Evolutionary conservation across 306 rosid genomes (phyloP), one percentile per base, ranked within the genome.

Genomic region (Ammopiptanthus mongolicus): DNA sequence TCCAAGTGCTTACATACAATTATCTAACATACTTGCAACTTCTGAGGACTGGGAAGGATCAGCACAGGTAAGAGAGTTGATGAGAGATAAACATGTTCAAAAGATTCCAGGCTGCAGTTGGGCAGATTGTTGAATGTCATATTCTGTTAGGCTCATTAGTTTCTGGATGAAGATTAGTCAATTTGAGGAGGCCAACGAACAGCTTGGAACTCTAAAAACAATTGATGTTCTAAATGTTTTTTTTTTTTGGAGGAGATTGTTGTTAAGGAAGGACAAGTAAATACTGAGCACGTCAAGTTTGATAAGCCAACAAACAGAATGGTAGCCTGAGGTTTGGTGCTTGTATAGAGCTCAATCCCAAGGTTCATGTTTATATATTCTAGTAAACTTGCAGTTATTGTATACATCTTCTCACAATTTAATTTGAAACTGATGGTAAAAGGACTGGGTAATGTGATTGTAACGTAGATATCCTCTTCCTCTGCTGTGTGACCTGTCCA

Each of bases 1-100:
- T 74, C 63, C 93, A 6, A 84, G 90, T 71, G 91, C 93, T 80
- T 90, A 86, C 55, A 83, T 89, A 56, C 97, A 92, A 33, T 57
- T 92, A 60, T 90, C 96, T 34, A 92, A 87, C 74, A 73, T 88
- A 74, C 87, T 86, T 71, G 91, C 96, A 71, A 75, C 86, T 14
- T 73, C 67, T 18, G 87, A 78, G n/a, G 96, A 92, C 66, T 89
- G 97, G 97, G 92, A 88, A 85, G 89, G 82, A 79, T 90, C 93
- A 37, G 93, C 83, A 28, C 60, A 80, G 69, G 86, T 88, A 67
- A 78, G 91, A 85, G 78, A 82, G 53, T 13, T 77, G 65, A 92
- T 92, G 89, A 86, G 73, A 84, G 66, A 74, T 75, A 84, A 74
- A 56, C 77, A 80, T 37, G 62, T 90, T 66, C 86, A 68, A 59